A percentile compares a stretch with the other conserved stretches of the same genome.
These are phyloP conservation scores for Penicillium psychrofluorescens DNA, from an alignment of 495 filamentous ascomycete species.

Conservation along the genomic window DNA sequence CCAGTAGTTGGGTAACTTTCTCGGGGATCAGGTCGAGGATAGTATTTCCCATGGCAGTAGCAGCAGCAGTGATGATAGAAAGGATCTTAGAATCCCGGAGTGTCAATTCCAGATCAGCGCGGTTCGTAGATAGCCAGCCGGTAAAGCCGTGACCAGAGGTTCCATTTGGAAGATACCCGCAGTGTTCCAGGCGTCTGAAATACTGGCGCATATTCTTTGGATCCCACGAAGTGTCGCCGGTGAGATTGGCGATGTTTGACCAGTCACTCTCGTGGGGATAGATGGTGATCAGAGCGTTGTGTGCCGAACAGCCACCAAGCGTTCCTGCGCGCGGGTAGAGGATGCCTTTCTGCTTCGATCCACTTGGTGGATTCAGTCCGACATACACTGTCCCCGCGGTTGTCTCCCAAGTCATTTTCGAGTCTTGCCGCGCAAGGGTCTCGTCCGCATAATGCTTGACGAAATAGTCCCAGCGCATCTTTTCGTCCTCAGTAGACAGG, in stretches of 20 bases:
- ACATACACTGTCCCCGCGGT: slow-evolving; percentile 20
- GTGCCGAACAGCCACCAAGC: slow-evolving; percentile 31
- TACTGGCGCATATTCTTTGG: slow-evolving; percentile 29
- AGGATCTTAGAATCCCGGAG: slow-evolving; percentile 48
- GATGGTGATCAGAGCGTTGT: slow-evolving; percentile 33
- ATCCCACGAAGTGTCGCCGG: slow-evolving; percentile 28
- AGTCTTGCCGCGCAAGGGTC: slow-evolving; percentile 21
- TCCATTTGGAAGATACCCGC: too few species aligned
- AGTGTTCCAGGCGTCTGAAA: slow-evolving; percentile 5
- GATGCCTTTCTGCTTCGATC: slow-evolving; percentile 22
- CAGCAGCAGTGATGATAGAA: slow-evolving; percentile 8
- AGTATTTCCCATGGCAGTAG: neutral
- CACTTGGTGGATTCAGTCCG: slow-evolving; percentile 23
- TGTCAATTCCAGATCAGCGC: slow-evolving; percentile 30
- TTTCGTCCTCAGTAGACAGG: slow-evolving; percentile 21
- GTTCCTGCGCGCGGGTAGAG: slow-evolving; percentile 34
- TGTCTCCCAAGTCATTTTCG: slow-evolving; percentile 29
- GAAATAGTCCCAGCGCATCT: slow-evolving; percentile 33
- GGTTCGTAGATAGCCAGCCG: slow-evolving; percentile 34
- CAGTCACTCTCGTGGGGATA: slow-evolving; percentile 31
- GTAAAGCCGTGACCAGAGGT: too few species aligned
- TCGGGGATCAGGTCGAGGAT: neutral
- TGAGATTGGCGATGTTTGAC: slow-evolving; percentile 28
- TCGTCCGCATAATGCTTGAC: slow-evolving; percentile 32
- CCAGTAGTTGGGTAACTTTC: too few species aligned